Evolutionary conservation across 1,139 yeast species (phyloP), one percentile per base, ranked within the genome.

Genomic region (Saccharomycopsis hybrid): DNA sequence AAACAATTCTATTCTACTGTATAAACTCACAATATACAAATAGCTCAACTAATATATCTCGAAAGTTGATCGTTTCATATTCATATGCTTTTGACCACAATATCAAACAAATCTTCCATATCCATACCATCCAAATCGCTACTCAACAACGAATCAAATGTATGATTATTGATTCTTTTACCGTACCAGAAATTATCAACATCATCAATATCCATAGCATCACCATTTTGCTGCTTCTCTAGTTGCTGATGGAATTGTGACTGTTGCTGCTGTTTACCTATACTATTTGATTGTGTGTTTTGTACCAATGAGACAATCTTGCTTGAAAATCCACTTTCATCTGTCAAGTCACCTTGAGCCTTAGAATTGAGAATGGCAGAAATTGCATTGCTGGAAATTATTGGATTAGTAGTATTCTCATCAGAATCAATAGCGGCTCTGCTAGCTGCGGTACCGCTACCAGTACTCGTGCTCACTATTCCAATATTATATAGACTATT

Each of bases 151-250:
- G n/a, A 2, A 5, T 47, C 51, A 29, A 52, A 52, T 2, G 55
- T 52, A 37, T 47, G 51, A 37, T 33, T 47, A 29, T 48, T 40
- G 35, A 52, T 43, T 24, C 32, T 45, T 41, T 52, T 52, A 1
- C 55, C 54, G 43, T 50, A 52, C 55, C 55, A 52, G 37, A 49
- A 52, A 8, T 40, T 28, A 18, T 51, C 52, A 13, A 25, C 41
- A 33, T 44, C 49, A 38, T 45, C 48, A 24, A 4, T 18, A 29
- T 39, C 43, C 11, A 31, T 31, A 9, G 8, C 9, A 31, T 31
- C 33, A 7, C 33, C 33, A 31, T 31, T 31, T 5, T 5, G 8
- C 8, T 9, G 5, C 24, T 8, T 7, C n/a, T n/a, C n/a, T n/a
- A n/a, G n/a, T n/a, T n/a, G n/a, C n/a, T n/a, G n/a, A n/a, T n/a